Percentiles rank a stretch among this genome's conserved stretches.
Conservation (phyloP, 164 flowering plant genomes). For the Cinnamomum micranthum region DNA sequence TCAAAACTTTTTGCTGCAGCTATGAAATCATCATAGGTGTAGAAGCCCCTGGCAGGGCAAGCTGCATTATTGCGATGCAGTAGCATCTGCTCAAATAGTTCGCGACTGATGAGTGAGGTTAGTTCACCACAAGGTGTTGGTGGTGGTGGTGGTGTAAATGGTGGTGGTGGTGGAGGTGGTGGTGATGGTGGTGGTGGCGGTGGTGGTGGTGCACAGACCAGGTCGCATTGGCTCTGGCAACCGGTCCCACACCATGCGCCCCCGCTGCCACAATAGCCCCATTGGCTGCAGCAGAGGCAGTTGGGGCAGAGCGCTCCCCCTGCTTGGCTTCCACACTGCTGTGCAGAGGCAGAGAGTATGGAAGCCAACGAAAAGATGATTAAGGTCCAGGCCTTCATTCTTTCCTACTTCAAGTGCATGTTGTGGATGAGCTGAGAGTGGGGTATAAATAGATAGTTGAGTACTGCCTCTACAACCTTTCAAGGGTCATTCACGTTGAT, state of each 20-base stretch:
- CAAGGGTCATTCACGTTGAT: too few relatives aligned
- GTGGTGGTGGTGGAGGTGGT: background rate
- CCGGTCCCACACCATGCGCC: background rate
- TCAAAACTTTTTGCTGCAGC: slow-evolving; percentile 24
- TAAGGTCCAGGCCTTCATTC: background rate
- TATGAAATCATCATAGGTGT: slow-evolving; percentile 44
- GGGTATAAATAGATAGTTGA: background rate
- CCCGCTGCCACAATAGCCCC: slow-evolving; percentile 2
- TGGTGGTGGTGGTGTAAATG: background rate
- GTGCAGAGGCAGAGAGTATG: background rate
- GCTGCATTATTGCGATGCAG: background rate
- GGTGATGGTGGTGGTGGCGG: background rate
- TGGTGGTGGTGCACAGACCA: too few relatives aligned
- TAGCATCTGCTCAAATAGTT: too few relatives aligned
- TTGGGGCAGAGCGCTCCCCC: slow-evolving; percentile 1
- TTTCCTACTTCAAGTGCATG: slow-evolving; percentile 24
- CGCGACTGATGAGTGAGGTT: too few relatives aligned
- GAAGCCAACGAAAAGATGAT: background rate
- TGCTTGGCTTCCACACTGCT: background rate
- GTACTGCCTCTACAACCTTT: too few relatives aligned
- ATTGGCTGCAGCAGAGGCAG: slow-evolving; percentile 7
- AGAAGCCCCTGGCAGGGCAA: slow-evolving; percentile 27
- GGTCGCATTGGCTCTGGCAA: slow-evolving; percentile 8
- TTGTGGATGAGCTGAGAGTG: background rate
- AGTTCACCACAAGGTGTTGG: background rate